Base-by-base conservation (phyloP, 805 yeast species). In the Ogataea trehaloabstinens region DNA sequence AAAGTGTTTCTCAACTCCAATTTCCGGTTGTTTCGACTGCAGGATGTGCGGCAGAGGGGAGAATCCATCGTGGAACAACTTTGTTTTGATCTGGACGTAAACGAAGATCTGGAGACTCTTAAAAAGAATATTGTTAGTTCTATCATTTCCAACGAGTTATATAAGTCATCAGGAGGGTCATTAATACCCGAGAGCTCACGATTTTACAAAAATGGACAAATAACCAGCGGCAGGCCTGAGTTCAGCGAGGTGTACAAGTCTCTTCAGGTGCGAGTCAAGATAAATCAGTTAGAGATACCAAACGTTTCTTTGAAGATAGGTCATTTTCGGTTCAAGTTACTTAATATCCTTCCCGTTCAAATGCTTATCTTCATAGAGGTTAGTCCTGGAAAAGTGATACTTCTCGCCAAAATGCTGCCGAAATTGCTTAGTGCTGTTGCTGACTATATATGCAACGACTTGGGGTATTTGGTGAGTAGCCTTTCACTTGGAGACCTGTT, bases 271-370 rank as follows among this genome's bases (percentile, higher is more conserved):
- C 49, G 46, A 35, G 44, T 52, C n/a, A 56, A 55, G 33, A 56
- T 53, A 16, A 42, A 44, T 29, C 48, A 49, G 10, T 18, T 52
- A 6, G 41, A 42, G 10, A 41, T 27, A 15, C 27, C 33, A 2
- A 35, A 25, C 1, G 32, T 33, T n/a, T 27, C 33, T 5, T 21
- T 51, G 17, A 39, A 37, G 18, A 44, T 55, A 11, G 64, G 66
- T 0, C 58, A 56, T 39, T 52, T 61, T 28, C 45, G 64, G 37
- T 60, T 52, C 46, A 53, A 53, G 34, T 37, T 58, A 24, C 48
- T 55, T 15, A 50, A 48, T 13, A 37, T 55, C 1, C 37, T 60
- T 4, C 58, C 59, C 2, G 56, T 52, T 8, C 66, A 61, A 25
- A 28, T 59, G 4, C 12, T 57, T 3, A 49, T 60, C 2, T 40